Evolutionary conservation across 768 basidiomycete genomes (phyloP).

Genomic region (Trametes maxima): DNA sequence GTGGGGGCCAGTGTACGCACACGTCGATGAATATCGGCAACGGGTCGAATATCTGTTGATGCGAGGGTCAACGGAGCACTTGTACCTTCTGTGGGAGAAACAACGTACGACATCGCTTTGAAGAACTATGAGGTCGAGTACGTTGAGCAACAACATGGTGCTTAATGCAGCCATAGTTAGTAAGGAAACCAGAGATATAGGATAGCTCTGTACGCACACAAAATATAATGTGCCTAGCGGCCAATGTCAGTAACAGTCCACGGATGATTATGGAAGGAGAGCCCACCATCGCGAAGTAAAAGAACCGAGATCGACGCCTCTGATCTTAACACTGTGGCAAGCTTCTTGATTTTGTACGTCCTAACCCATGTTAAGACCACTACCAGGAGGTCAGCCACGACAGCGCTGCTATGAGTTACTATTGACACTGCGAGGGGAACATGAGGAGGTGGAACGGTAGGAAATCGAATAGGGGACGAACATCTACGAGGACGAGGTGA

Average conservation of each 20-base stretch:
- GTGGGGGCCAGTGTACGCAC: neutral
- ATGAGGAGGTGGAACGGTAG: neutral
- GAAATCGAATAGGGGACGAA: neutral
- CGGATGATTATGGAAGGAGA: no score
- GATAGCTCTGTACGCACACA: neutral
- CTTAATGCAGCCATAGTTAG: neutral
- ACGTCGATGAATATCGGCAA: conserved; percentile 16
- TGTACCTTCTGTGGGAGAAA: neutral
- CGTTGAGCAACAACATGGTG: conserved; percentile 6
- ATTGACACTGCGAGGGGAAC: neutral
- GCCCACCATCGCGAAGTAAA: conserved; percentile 18
- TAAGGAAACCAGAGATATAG: neutral
- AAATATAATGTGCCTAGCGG: conserved; percentile 11
- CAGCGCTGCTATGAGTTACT: conserved; percentile 6
- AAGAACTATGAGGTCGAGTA: conserved; percentile 5
- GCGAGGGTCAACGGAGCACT: neutral
- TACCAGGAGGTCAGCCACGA: conserved; percentile 16
- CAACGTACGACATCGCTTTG: conserved; percentile 1
- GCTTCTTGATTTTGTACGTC: conserved; percentile 15
- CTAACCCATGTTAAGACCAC: conserved; percentile 22
- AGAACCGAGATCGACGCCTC: conserved; percentile 6
- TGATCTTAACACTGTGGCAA: neutral
- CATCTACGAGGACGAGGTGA: neutral
- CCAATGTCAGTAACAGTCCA: neutral
- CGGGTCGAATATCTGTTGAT: conserved; percentile 4